Base-by-base conservation (phyloP, 371 early-diverging fungal genomes). In the Rhizomucor pusillus region DNA sequence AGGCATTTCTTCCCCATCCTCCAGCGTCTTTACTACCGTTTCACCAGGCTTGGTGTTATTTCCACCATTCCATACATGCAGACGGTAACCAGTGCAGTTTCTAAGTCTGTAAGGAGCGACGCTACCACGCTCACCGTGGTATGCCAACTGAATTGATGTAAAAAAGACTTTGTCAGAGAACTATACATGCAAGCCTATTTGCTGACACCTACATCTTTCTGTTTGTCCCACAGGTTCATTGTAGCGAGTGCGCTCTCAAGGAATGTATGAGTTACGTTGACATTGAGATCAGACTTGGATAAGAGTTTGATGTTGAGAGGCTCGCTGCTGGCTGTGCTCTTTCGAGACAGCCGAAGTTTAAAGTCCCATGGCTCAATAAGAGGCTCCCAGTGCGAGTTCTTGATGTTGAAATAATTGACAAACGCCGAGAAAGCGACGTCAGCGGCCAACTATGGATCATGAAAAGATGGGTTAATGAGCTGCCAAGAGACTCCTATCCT, bases 341-440 rank as follows among this genome's bases (percentile, higher is more conserved):
- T 57, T 11, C 67, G 53, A 1, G 75, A 55, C 14, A 87, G 60
- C 33, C 77, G 71, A 12, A 89, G 40, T 3, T 73, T 68, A 55
- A 90, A 86, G 24, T 77, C 73, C 93, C 94, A 97, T 0, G 94
- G 93, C 68, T 99, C 99, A 20, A 97, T 57, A 22, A 98, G 54
- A 0, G 99, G 98, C 66, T 99, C 99, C 99, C 99, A 99, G 62
- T 96, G 94, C 10, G 98, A 97, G 68, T 94, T 97, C 50, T 90
- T 90, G 47, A 94, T 74, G 71, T 99, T 97, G 61, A 92, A 98
- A 69, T 90, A 93, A 60, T 96, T 96, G 52, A 89, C 84, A 49
- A 85, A 84, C 20, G 94, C 59, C 22, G 79, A 70, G 13, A 97
- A 66, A 1, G 84, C 76, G 3, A 87, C 82, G 54, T 89, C 82